These are phyloP conservation scores for Penicillium psychrosexuale DNA, from an alignment of 2,329 filamentous ascomycete species.

Conservation along the genomic window DNA sequence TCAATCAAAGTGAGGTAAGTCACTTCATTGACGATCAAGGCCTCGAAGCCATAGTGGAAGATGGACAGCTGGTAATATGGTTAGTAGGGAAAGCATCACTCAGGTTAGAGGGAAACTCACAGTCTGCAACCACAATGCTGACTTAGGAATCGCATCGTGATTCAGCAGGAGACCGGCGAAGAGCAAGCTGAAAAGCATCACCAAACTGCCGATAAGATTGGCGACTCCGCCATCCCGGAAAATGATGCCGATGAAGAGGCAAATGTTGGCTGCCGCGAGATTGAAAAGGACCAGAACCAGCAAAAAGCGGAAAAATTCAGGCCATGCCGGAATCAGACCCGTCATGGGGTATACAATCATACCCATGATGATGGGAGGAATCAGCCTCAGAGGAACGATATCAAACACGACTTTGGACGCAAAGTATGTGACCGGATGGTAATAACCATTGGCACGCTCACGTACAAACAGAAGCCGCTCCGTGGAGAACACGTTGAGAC, in stretches of 20 bases:
- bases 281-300: slow-evolving; percentile 94
- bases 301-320: slow-evolving; percentile 87
- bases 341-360: slow-evolving; percentile 98
- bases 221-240: slow-evolving; percentile 90
- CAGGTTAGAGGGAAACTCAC: slow-evolving; percentile 45
- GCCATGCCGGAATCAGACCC: slow-evolving; percentile 74
- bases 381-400: slow-evolving; percentile 86
- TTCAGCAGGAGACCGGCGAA: slow-evolving; percentile 94
- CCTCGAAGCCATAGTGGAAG: slow-evolving; percentile 97
- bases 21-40: slow-evolving; percentile 95
- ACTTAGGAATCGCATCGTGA: slow-evolving; percentile 82
- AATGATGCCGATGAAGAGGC: slow-evolving; percentile 91
- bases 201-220: slow-evolving; percentile 86
- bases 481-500: slow-evolving; percentile 85
- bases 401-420: slow-evolving; percentile 97
- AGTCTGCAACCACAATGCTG: slow-evolving; percentile 84
- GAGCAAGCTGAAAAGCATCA: slow-evolving; percentile 95
- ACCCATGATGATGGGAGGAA: slow-evolving; percentile 92
- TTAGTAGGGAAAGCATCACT: slow-evolving; percentile 25
- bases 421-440: slow-evolving; percentile 91
- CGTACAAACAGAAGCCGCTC: slow-evolving; percentile 88
- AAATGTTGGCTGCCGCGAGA: slow-evolving; percentile 86
- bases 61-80: slow-evolving; percentile 66
- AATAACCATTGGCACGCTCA: slow-evolving; percentile 95
- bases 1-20: slow-evolving; percentile 84